Evolutionary conservation across 225 moss, liverwort and hornwort genomes (phyloP), one percentile per base, ranked within the genome.

Genomic region (Pleurozium schreberi): DNA sequence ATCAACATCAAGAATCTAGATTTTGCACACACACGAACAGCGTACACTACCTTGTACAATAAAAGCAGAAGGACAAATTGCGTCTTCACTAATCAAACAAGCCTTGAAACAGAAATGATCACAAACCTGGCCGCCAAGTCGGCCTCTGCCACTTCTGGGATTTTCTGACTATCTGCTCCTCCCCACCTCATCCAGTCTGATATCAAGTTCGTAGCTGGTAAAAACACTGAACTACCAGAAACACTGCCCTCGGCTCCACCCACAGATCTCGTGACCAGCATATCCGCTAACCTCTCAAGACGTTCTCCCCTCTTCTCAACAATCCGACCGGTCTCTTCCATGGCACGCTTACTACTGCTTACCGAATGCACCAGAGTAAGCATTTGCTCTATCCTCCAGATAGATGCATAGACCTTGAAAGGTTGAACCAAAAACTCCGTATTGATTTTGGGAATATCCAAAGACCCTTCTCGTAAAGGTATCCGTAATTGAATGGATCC

Each of bases 101-200:
- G 68, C 11, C 64, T 96, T 93, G 86, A 91, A 92, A 91, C 89
- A 95, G 93, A 91, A 95, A 50, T 83, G 81, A 58, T 55, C 16
- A 89, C 90, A 73, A 85, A 97, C 97, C 97, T 99, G 90, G 98
- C 98, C 61, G 97, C 97, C 90, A 99, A 93, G 90, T 99, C 96
- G 86, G 96, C 96, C 84, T 99, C 98, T 34, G 95, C 96, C 83
- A 96, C 92, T 80, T 96, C 95, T 66, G 96, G 93, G 64, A 90
- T 93, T 85, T 92, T 94, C 84, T 92, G 95, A 88, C 80, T 93
- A 84, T 99, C 97, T 82, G 86, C 91, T 91, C 93, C 98, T 91
- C 94, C 97, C 95, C 96, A 96, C 70, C 96, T 95, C 97, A 97
- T 96, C 98, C 98, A 99, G 87, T 97, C 97, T 80, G 98, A 95